Evolutionary conservation across 768 basidiomycete species (phyloP), one percentile per base, ranked within the genome.

Genomic region (Trametes cubensis): DNA sequence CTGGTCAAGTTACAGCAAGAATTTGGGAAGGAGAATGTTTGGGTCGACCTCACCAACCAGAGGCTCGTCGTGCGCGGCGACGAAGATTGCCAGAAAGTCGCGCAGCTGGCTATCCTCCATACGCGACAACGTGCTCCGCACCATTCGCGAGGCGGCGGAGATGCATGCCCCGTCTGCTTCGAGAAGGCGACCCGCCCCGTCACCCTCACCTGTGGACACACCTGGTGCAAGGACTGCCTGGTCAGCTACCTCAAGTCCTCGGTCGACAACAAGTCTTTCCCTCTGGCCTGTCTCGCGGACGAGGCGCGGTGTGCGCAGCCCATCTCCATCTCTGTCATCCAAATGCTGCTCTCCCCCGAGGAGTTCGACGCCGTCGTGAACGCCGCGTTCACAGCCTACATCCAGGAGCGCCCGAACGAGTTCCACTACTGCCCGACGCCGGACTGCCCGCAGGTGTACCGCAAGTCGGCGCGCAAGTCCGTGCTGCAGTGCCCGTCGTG

Each of bases 361-460:
- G 83, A 89, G 21, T 85, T 90, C 67, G 78, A 83, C 26, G 75
- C 80, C 0, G 66, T 92, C 38, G 74, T 83, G 18, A 77, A 83
- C 14, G 82, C 88, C 0, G 82, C 90, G 0, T 86, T 88, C 66
- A 76, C 82, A n/a, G 72, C 81, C 0, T 79, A 92, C 68, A 77
- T 90, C 20, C 83, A 86, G 61, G 73, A 81, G 2, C 81, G 81
- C 40, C 78, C 88, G 0, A 74, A 79, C 8, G 87, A 91, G 60
- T 88, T 88, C 66, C 80, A 83, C 61, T 87, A 85, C 66, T 94
- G 92, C 73, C 91, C 92, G 0, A 87, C 90, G 0, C 87, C 92
- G 0, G 89, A 93, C 70, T 94, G 92, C 66, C 77, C 78, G 0
- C 87, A 91, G 67, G 79, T 92, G 6, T 94, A 93, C 70, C 85